A percentile compares a stretch with the other conserved stretches of the same genome.
Conservation (phyloP, 2,329 filamentous ascomycete genomes). For the Colletotrichum chlorophyti region DNA sequence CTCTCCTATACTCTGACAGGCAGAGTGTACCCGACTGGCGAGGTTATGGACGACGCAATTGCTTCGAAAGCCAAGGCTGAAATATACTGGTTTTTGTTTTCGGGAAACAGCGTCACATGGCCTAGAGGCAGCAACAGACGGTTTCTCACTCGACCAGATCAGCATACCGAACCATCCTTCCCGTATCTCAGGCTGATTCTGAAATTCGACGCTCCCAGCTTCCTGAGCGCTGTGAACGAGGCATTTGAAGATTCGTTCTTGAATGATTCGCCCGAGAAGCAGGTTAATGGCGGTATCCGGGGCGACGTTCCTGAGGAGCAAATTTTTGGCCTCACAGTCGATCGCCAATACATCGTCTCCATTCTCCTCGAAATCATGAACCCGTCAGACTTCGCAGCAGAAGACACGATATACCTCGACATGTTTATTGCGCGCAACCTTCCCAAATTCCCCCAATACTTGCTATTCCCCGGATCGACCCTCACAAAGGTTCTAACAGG, state of each 20-base stretch:
- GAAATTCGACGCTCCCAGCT: constrained; percentile 88
- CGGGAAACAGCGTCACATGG: constrained; percentile 79
- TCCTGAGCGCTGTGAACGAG: constrained; percentile 94
- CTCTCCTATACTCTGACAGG: constrained; percentile 91
- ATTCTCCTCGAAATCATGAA: constrained; percentile 93
- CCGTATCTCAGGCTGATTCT: constrained; percentile 85
- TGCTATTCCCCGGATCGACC: constrained; percentile 86
- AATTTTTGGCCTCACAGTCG: constrained; percentile 75
- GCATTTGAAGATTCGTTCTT: constrained; percentile 95
- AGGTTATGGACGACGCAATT: constrained; percentile 73
- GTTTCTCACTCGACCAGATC: constrained; percentile 65
- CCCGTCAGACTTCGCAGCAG: constrained; percentile 72
- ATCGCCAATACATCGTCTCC: constrained; percentile 90
- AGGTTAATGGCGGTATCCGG: constrained; percentile 57
- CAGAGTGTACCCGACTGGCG: constrained; percentile 88
- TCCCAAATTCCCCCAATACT: constrained; percentile 95
- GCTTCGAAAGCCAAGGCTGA: constrained; percentile 82
- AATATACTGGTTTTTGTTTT: constrained; percentile 93
- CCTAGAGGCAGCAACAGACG: constrained; percentile 67
- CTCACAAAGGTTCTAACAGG: constrained; percentile 82
- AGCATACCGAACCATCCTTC: constrained; percentile 75
- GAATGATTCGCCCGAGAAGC: constrained; percentile 76
- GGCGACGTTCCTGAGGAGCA: constrained; percentile 68
- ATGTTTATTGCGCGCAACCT: constrained; percentile 98
- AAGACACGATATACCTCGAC: constrained; percentile 92